Evolutionary conservation across 2,329 filamentous ascomycete genomes (phyloP), one percentile per base, ranked within the genome.

Genomic region (Lachnellula hyalina): DNA sequence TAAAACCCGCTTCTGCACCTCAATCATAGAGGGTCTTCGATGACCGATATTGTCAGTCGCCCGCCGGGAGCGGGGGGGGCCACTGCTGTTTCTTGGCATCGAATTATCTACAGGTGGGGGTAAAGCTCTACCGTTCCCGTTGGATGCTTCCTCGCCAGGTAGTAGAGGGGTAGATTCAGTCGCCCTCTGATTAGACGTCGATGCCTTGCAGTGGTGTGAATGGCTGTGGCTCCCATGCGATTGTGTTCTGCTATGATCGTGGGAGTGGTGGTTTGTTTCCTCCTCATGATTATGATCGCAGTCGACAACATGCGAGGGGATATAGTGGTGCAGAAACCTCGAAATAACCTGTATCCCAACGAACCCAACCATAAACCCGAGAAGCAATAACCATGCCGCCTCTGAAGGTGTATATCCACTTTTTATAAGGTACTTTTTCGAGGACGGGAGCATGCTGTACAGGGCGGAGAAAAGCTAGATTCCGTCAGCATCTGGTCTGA

Each of bases 381-480:
- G 80, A 67, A 91, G 85, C 65, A 91, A 76, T 34, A 84, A 72
- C 65, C 89, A 80, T 14, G 85, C 86, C 5, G 92, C 89, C 2
- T 73, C 68, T 58, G 85, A 81, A 3, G 89, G 77, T 7, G 81
- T 78, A 71, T 85, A 85, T 15, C 84, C 85, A 50, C 84, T 87
- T 52, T 84, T 77, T 56, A 80, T 76, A 3, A 99, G 79, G 67
- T 96, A 96, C 40, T 77, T 77, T 67, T 87, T 91, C 2, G 93
- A 85, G 19, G 89, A 90, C 9, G 93, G 93, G 7, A 97, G 80
- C 89, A 97, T 96, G 71, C 86, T 94, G 71, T 92, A 96, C 32
- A 97, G 74, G 1, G 93, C 86, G 36, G 92, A 96, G 72, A 96
- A 96, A 41, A 96, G 81, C 91, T 96, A 65, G 32, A 19, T 54